Evolutionary conservation across 2,329 filamentous ascomycete species (phyloP).

Genomic region (Emergomyces orientalis): DNA sequence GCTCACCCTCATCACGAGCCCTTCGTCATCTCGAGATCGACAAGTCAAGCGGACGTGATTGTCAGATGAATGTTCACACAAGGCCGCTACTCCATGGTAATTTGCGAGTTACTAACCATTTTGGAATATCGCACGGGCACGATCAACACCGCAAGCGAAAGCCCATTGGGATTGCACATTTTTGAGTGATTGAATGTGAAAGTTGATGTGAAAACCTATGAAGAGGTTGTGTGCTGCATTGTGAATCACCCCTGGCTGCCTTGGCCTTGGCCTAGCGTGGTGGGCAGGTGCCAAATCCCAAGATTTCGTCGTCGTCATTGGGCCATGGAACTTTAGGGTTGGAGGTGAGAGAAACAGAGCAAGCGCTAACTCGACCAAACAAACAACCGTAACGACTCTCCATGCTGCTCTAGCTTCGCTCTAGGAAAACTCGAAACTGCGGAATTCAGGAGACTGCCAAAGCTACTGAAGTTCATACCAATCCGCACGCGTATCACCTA

Average conservation of each 20-base stretch:
- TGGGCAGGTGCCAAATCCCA: neutral
- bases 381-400: neutral
- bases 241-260: conserved; percentile 1
- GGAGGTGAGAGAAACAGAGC: neutral
- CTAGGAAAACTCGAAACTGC: neutral
- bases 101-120: neutral
- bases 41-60: neutral
- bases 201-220: neutral
- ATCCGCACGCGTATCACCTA: neutral
- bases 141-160: neutral
- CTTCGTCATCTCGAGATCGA: neutral
- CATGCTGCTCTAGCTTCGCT: neutral
- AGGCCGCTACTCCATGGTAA: neutral
- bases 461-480: neutral
- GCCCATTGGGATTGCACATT: neutral
- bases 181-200: conserved; percentile 2
- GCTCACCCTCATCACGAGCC: neutral
- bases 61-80: neutral
- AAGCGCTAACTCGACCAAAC: conserved; percentile 6
- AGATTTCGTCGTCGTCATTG: neutral
- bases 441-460: neutral
- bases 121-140: neutral
- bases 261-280: neutral
- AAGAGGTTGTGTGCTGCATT: neutral
- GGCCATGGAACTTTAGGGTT: neutral